A percentile compares a stretch with the other conserved stretches of the same genome.
phyloP scores from a whole-genome alignment of 2,329 filamentous ascomycete species.

The Fusarium euwallaceae region DNA sequence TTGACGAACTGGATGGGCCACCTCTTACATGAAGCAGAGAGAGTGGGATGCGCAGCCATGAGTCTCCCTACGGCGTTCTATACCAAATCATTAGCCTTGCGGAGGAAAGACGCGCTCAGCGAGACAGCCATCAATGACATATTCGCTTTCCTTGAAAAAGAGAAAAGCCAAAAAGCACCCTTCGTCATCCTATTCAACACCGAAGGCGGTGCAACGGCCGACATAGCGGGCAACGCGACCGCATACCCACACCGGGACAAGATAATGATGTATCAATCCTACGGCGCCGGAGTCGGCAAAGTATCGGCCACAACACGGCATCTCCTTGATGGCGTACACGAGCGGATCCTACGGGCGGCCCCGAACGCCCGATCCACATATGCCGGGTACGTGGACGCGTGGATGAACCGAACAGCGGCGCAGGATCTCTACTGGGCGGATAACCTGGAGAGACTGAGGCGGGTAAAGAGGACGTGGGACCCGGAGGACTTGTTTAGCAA shows the following conservation, averaged over 20 bases:
- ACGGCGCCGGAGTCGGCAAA: constrained; percentile 64
- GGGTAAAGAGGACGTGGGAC: constrained; percentile 53
- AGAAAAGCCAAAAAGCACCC: constrained; percentile 63
- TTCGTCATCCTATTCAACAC: constrained; percentile 76
- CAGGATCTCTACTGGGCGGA: constrained; percentile 55
- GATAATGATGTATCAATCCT: constrained; percentile 73
- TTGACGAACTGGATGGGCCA: constrained; percentile 74
- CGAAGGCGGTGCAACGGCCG: constrained; percentile 70
- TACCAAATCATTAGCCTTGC: constrained; percentile 69
- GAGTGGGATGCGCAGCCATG: constrained; percentile 61
- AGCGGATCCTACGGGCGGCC: constrained; percentile 51
- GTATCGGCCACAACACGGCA: constrained; percentile 60
- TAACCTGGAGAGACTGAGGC: constrained; percentile 50
- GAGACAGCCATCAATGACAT: constrained; percentile 60
- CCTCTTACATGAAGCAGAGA: constrained; percentile 65
- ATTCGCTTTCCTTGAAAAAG: constrained; percentile 66
- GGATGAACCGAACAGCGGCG: constrained; percentile 54
- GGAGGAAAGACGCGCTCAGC: constrained; percentile 61
- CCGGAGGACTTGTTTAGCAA: constrained; percentile 56
- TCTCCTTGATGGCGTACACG: constrained; percentile 67
- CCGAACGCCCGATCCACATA: constrained; percentile 64
- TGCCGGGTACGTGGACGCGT: constrained; percentile 72
- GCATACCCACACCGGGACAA: constrained; percentile 75
- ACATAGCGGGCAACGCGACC: constrained; percentile 67
- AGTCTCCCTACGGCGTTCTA: constrained; percentile 66